These are phyloP conservation scores for Pestalotiopsis sp. DNA, from an alignment of 2,329 filamentous ascomycete species.

Conservation along the genomic window DNA sequence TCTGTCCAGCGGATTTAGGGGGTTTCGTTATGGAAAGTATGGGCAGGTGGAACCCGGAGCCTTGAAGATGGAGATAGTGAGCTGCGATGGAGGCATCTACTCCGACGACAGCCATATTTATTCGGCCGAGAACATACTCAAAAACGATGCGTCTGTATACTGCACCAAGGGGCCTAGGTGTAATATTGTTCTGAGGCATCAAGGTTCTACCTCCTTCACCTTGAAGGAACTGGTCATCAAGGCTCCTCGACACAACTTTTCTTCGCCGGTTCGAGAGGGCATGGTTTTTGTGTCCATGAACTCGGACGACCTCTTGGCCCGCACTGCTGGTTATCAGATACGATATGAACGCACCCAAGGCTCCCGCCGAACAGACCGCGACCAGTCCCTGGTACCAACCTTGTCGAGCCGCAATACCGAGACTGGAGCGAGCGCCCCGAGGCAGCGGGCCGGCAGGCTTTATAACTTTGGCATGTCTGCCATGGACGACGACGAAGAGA, in stretches of 20 bases:
- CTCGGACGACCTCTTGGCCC: constrained; percentile 71
- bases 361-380: constrained; percentile 26
- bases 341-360: constrained; percentile 53
- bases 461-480: constrained; percentile 46
- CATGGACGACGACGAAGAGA: constrained; percentile 33
- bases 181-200: constrained; percentile 84
- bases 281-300: constrained; percentile 92
- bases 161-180: constrained; percentile 87
- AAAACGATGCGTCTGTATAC: constrained; percentile 82
- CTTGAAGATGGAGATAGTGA: constrained; percentile 84
- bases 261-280: constrained; percentile 88
- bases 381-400: constrained; percentile 38
- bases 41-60: constrained; percentile 85
- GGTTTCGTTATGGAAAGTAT: constrained; percentile 81
- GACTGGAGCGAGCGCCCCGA: constrained; percentile 51
- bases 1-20: constrained; percentile 49
- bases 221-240: constrained; percentile 87
- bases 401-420: constrained; percentile 56
- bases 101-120: constrained; percentile 63
- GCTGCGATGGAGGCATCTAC: constrained; percentile 81
- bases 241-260: constrained; percentile 79
- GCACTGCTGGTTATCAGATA: constrained; percentile 77
- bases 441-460: constrained; percentile 46
- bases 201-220: constrained; percentile 78
- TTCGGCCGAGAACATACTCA: constrained; percentile 79